Evolutionary conservation across 345 rosid genomes (phyloP), one percentile per base, ranked within the genome.

Genomic region (Litchi chinensis): DNA sequence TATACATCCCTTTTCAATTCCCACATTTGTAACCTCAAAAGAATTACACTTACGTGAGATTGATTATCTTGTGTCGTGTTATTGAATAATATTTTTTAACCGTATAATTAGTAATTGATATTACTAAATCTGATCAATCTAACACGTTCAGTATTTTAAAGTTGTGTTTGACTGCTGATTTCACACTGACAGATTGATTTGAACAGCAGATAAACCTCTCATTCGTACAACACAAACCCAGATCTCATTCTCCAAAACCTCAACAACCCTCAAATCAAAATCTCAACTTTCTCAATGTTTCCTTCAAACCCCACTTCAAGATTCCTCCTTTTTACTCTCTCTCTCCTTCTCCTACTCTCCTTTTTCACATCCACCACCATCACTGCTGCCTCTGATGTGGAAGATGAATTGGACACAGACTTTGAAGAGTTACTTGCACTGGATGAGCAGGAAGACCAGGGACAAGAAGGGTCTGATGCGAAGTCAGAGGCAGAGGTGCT

Each of bases 401-500:
- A 50, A 4, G 84, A 77, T 43, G 85, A 70, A 3, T 81, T 57
- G 32, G 69, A 73, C 16, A 84, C 77, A 26, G 96, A 89, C 64
- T 83, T 91, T 13, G 85, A 89, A 32, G 88, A 95, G 56, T 87
- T 95, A 44, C 59, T 91, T n/a, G 90, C 93, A 8, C 80, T 95
- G 18, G 97, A 95, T 73, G 93, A 70, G 26, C 80, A 75, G 46
- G 76, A 82, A 46, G 82, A 59, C 22, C 84, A 56, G 46, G 75
- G 75, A 52, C 79, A 69, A 3, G 85, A 80, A 37, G 80, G 65
- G 68, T 77, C 73, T 22, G 43, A 12, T 66, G 43, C 63, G 0
- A 65, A 88, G 68, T 85, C 91, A 9, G 97, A 93, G 73, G 98
- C 97, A 6, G 88, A 90, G 77, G 90, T 93, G 70, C 76, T 95